Evolutionary conservation across 768 basidiomycete species (phyloP).

Genomic region (Dioszegia crocea): DNA sequence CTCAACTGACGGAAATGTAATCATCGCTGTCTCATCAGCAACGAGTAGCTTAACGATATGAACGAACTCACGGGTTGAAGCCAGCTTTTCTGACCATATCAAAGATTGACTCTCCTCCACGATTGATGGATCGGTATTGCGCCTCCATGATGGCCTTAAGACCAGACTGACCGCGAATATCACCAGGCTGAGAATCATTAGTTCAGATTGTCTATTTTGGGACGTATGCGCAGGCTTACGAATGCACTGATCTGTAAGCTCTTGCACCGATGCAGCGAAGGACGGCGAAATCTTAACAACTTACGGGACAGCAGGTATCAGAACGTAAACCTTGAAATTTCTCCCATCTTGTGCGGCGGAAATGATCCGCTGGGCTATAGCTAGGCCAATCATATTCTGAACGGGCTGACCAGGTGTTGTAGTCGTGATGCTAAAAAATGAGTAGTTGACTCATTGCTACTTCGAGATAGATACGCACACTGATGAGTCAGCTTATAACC

Average conservation of each 20-base stretch:
- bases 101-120: constrained; percentile 80
- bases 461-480: constrained; percentile 29
- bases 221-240: constrained; percentile 30
- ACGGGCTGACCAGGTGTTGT: constrained; percentile 65
- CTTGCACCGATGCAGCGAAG: background rate
- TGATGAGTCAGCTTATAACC: constrained; percentile 26
- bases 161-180: constrained; percentile 62
- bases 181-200: constrained; percentile 55
- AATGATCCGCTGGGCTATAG: constrained; percentile 78
- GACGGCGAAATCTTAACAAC: background rate
- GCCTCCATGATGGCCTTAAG: constrained; percentile 73
- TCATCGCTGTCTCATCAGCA: constrained; percentile 27
- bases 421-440: constrained; percentile 71
- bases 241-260: constrained; percentile 57
- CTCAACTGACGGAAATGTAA: constrained; percentile 48
- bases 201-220: background rate
- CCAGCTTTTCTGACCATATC: constrained; percentile 73
- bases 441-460: no score
- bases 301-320: constrained; percentile 79
- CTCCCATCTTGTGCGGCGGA: constrained; percentile 64
- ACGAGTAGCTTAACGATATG: background rate
- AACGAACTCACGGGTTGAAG: constrained; percentile 57
- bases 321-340: constrained; percentile 83
- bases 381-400: constrained; percentile 71
- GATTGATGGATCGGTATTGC: constrained; percentile 68